Evolutionary conservation across 495 filamentous ascomycete genomes (phyloP), one percentile per base, ranked within the genome.

Genomic region (Sporormia fimetaria): DNA sequence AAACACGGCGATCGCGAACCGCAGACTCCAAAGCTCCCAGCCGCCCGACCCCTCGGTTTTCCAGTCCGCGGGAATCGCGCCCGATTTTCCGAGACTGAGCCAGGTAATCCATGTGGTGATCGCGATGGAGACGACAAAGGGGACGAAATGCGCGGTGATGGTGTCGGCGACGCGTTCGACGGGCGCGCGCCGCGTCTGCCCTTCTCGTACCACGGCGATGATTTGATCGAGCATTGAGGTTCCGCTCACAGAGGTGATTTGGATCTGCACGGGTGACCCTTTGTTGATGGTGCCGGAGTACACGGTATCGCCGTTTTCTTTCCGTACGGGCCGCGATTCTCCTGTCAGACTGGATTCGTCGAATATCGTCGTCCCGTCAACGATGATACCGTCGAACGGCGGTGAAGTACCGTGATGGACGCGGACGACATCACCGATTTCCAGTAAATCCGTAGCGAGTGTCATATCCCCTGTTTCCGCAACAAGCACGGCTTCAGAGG

Each of bases 1-100:
- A 60, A 95, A 95, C 2, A 94, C 88, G 3, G 90, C 76, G 46
- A 95, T 94, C 0, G 88, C 83, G 56, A 96, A 96, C 37, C 88
- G 77, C 25, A 96, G 65, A 14, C 83, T 81, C 74, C 87, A 96
- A 12, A 83, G 78, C 0, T 80, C 68, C 84, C 87, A 94, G 10
- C 83, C 81, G 17, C 83, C 85, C 15, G 74, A 67, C 4, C 71
- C 64, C 23, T 64, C 57, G 33, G 80, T 78, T 7, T 83, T 68
- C 51, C 78, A 94, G 43, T 77, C 69, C 2, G 42, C 49, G 0
- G 85, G 76, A 6, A 94, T 66, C 3, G 55, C 52, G 6, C 83
- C 83, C 1, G 79, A 74, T 21, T 76, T 52, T 0, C 87, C 87
- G 14, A 95, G 67, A 0, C 67, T 61, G 10, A 95, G 66, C 88